Evolutionary conservation across 2,329 filamentous ascomycete species (phyloP).

Genomic region (Talaromyces islandicus): DNA sequence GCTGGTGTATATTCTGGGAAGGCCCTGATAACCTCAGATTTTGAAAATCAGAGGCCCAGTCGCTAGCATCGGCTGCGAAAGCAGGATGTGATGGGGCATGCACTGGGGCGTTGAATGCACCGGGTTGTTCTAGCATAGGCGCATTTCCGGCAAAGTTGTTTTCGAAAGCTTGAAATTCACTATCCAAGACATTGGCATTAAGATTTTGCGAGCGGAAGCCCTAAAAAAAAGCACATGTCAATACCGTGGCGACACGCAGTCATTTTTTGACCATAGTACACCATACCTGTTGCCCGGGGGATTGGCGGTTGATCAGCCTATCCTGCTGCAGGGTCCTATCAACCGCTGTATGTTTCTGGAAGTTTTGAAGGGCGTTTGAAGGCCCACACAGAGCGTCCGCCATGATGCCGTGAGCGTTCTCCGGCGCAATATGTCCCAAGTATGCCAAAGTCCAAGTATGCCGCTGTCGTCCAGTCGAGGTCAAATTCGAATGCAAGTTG

Average conservation of each 20-base stretch:
- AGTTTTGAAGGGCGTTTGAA: conserved; percentile 67
- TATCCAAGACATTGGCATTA: conserved; percentile 52
- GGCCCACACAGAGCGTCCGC: conserved; percentile 66
- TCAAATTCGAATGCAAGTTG: neutral
- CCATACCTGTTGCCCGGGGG: conserved; percentile 47
- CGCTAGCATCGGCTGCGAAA: conserved; percentile 13
- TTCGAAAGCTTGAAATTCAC: conserved; percentile 66
- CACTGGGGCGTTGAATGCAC: conserved; percentile 20
- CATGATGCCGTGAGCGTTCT: conserved; percentile 41
- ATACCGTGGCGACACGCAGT: neutral
- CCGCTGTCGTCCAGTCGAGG: neutral
- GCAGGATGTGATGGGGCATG: conserved; percentile 18
- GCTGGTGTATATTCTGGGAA: conserved; percentile 40
- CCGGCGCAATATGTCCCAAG: neutral
- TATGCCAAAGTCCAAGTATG: neutral
- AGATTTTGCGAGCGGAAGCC: conserved; percentile 57
- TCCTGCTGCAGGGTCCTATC: conserved; percentile 71
- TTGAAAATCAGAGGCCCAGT: conserved; percentile 45
- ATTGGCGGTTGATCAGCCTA: conserved; percentile 51
- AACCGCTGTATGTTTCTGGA: conserved; percentile 62
- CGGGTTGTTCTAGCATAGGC: conserved; percentile 33
- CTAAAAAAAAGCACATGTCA: conserved; percentile 31
- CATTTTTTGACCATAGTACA: neutral
- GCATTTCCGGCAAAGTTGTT: conserved; percentile 27
- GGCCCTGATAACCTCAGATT: conserved; percentile 35